phyloP scores from a whole-genome alignment of 2,329 filamentous ascomycete genomes.

The Macrophomina pseudophaseolina region DNA sequence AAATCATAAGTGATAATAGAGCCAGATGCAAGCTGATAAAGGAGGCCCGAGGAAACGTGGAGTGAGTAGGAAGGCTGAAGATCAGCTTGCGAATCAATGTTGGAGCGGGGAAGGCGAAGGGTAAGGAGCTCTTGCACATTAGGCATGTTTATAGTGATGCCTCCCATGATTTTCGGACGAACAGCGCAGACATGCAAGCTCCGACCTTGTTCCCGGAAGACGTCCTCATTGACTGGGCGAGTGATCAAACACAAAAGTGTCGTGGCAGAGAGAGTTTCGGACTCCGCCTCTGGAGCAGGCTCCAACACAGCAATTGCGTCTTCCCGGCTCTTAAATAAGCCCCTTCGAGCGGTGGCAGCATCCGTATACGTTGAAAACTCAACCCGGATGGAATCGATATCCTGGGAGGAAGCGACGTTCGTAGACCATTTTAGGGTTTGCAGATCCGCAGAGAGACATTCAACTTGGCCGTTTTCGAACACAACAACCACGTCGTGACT shows the following conservation, averaged over 20 bases:
- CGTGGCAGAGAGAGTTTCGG: constrained; percentile 42
- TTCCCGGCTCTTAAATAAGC: constrained; percentile 51
- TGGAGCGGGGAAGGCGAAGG: constrained; percentile 36
- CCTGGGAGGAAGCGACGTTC: constrained; percentile 22
- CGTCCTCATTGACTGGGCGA: constrained; percentile 29
- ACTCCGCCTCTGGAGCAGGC: constrained; percentile 33
- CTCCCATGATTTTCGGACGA: constrained; percentile 39
- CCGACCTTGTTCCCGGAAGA: constrained; percentile 26
- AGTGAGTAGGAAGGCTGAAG: constrained; percentile 55
- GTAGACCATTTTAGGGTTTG: constrained; percentile 40
- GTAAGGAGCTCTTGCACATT: constrained; percentile 42
- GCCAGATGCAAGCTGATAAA: constrained; percentile 64
- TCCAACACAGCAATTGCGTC: constrained; percentile 50
- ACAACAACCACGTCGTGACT: constrained; percentile 60
- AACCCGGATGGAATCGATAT: constrained; percentile 36
- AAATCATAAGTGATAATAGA: constrained; percentile 68
- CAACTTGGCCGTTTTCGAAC: constrained; percentile 64
- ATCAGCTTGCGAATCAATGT: constrained; percentile 23
- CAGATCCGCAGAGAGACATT: constrained; percentile 64
- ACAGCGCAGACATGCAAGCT: constrained; percentile 38
- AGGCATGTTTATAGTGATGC: constrained; percentile 36
- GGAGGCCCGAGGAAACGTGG: constrained; percentile 66
- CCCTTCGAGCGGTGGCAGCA: constrained; percentile 47
- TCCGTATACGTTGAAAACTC: constrained; percentile 43
- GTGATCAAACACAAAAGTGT: constrained; percentile 42